Evolutionary conservation across 768 basidiomycete species (phyloP), one percentile per base, ranked within the genome.

Genomic region (Cantharellus anzutake): DNA sequence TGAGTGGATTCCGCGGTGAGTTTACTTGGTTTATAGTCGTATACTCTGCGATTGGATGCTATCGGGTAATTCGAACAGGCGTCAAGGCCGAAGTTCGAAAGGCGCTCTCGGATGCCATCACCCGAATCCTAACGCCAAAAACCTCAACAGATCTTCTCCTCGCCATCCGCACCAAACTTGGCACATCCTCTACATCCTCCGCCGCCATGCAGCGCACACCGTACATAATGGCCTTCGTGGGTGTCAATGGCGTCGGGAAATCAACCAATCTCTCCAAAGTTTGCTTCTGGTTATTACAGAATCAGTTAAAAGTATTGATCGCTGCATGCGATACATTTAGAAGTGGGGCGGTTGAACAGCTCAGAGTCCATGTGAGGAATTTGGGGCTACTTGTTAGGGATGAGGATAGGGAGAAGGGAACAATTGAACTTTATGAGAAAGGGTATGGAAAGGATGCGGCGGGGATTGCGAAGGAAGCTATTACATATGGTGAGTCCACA

Each of bases 361-460:
- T 99, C 41, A 79, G 94, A 7, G 93, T 98, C 16, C 96, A 99
- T 70, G 93, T 97, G 38, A 79, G 90, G 59, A 99, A 99, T 70
- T 70, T 99, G 64, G 81, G 89, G 60, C 85, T 85, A 82, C 74
- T 99, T 39, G 77, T 76, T 2, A 78, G 84, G 38, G 69, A 70
- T 60, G 63, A 68, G 55, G 68, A 64, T 2, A 80, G 82, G 38
- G 68, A 79, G 63, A 84, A 81, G 69, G 78, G 81, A 4, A 78
- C 82, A 57, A 88, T 99, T 41, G 96, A 98, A 72, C 74, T 98
- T 53, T 99, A 85, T 68, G 94, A 99, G 71, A 79, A 84, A 62
- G 96, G 96, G 2, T 99, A 99, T 69, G 96, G 96, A 2, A 98
- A 97, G 72, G 96, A 99, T 66, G 93, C 94, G n/a, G 94, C 96